phyloP scores from a whole-genome alignment of 352 stramenopile genomes.

The Poterioochromonas sp. region DNA sequence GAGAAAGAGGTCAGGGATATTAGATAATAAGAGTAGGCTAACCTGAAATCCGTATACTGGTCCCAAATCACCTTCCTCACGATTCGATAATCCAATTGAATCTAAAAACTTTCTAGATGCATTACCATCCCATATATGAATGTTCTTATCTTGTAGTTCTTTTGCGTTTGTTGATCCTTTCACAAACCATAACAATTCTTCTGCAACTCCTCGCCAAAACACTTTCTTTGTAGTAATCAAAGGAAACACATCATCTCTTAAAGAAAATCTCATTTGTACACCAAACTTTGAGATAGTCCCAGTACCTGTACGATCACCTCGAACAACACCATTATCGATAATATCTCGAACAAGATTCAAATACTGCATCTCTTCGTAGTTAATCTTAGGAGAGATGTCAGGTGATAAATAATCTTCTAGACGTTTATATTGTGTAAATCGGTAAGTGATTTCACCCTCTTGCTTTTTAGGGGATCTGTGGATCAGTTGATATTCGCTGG shows the following conservation, averaged over 20 bases:
- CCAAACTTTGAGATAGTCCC: conserved; percentile 98
- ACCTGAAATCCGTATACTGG: conserved; percentile 73
- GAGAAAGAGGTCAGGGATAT: neutral
- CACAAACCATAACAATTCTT: conserved; percentile 99
- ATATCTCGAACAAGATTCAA: conserved; percentile 91
- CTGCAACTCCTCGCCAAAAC: conserved; percentile 96
- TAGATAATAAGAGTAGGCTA: neutral
- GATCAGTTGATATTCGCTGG: conserved; percentile 25
- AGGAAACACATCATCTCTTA: conserved; percentile 86
- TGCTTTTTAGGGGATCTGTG: conserved; percentile 45
- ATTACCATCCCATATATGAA: conserved; percentile 99
- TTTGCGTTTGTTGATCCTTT: conserved; percentile 90
- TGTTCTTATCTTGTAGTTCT: conserved; percentile 87
- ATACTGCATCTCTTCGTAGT: conserved; percentile 78
- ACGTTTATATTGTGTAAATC: conserved; percentile 51
- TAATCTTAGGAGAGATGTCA: conserved; percentile 36
- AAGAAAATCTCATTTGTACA: conserved; percentile 85
- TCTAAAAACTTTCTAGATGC: conserved; percentile 87
- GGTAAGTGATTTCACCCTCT: conserved; percentile 50
- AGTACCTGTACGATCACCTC: conserved; percentile 93
- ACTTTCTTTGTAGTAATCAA: conserved; percentile 98
- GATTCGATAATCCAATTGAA: conserved; percentile 73
- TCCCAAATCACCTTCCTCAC: conserved; percentile 91
- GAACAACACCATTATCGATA: conserved; percentile 75
- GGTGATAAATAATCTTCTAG: conserved; percentile 8